Percentiles rank a stretch among this genome's conserved stretches.
Conservation (phyloP, 371 early-diverging fungal genomes). For the Mortierella sp. region DNA sequence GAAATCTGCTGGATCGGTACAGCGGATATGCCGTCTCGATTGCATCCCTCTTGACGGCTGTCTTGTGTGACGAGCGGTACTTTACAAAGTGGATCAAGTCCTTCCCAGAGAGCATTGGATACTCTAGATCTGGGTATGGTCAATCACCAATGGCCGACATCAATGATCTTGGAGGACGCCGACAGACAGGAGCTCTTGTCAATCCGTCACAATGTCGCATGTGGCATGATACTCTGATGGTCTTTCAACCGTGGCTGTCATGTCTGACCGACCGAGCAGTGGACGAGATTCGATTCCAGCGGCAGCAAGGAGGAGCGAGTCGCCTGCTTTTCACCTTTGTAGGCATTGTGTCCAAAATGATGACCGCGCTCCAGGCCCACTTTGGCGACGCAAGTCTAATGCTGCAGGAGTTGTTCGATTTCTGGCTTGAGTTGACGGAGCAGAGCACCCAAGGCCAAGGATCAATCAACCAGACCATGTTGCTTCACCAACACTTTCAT, state of each 20-base stretch:
- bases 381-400: slow-evolving; percentile 27
- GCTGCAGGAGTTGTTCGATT: slow-evolving; percentile 28
- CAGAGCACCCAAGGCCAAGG: slow-evolving; percentile 28
- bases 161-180: neutral
- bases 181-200: neutral
- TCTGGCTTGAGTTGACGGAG: slow-evolving; percentile 34
- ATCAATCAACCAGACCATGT: slow-evolving; percentile 40
- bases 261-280: slow-evolving; percentile 44
- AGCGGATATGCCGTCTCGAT: slow-evolving; percentile 47
- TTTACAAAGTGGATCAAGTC: slow-evolving; percentile 36
- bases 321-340: slow-evolving; percentile 48
- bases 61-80: slow-evolving; percentile 52
- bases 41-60: slow-evolving; percentile 39
- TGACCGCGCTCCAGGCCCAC: slow-evolving; percentile 21
- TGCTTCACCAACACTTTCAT: slow-evolving; percentile 52
- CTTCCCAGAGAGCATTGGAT: slow-evolving; percentile 9
- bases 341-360: slow-evolving; percentile 44
- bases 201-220: slow-evolving; percentile 24
- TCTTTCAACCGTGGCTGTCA: slow-evolving; percentile 51
- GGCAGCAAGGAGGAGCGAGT: slow-evolving; percentile 47
- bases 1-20: slow-evolving; percentile 49
- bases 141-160: neutral
- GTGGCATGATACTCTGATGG: slow-evolving; percentile 40
- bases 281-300: slow-evolving; percentile 45
- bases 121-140: neutral